A percentile compares a stretch with the other conserved stretches of the same genome.
Conservation (phyloP, 345 rosid genomes). For the Acer saccharum region DNA sequence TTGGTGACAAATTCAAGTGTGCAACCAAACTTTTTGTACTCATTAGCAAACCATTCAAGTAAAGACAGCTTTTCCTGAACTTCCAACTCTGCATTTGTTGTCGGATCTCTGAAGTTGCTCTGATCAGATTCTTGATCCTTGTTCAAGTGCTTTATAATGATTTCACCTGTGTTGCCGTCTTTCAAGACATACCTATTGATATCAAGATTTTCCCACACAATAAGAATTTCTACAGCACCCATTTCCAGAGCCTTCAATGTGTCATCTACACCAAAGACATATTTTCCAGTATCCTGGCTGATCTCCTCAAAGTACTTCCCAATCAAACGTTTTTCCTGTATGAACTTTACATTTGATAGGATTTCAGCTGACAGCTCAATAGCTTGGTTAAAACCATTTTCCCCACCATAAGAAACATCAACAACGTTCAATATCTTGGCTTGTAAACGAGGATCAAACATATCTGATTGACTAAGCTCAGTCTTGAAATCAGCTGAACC, state of each 20-base stretch:
- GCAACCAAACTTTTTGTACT: constrained; percentile 85
- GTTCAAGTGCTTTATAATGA: constrained; percentile 62
- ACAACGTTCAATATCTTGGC: constrained; percentile 89
- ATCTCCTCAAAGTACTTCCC: constrained; percentile 96
- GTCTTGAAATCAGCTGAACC: constrained; percentile 97
- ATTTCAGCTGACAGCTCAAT: constrained; percentile 90
- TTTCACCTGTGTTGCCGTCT: constrained; percentile 62
- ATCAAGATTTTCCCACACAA: constrained; percentile 93
- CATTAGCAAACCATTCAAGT: constrained; percentile 92
- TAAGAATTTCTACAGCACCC: constrained; percentile 93
- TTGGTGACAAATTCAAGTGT: constrained; percentile 84
- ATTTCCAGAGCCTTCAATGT: constrained; percentile 80
- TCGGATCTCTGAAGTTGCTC: constrained; percentile 68
- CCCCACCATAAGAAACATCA: constrained; percentile 95
- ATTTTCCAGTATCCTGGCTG: constrained; percentile 90
- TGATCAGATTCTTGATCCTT: constrained; percentile 81
- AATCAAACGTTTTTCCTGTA: constrained; percentile 87
- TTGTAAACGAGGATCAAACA: constrained; percentile 97
- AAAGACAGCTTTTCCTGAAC: constrained; percentile 75
- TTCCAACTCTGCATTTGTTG: constrained; percentile 63
- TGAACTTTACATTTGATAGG: constrained; percentile 85
- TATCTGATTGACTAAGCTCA: constrained; percentile 88
- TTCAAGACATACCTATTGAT: constrained; percentile 67
- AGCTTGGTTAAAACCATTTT: constrained; percentile 91
- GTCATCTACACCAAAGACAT: constrained; percentile 87